Conservation (phyloP, 176 grass and related monocot genomes). For the Oryza coarctata region DNA sequence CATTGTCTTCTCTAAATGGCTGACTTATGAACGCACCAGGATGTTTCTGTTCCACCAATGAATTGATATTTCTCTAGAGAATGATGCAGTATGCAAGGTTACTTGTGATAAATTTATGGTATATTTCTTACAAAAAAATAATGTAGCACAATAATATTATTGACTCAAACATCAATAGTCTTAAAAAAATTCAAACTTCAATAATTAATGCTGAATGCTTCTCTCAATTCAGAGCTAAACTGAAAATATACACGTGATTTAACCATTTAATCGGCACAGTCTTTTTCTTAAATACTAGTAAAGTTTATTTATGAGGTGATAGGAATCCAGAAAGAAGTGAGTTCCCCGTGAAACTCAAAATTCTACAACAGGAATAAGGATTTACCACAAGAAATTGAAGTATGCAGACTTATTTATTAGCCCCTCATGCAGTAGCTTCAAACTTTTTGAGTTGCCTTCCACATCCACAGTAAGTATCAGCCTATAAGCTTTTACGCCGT, state of each 20-base stretch:
- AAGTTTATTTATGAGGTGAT: not conserved
- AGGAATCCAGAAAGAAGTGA: not conserved
- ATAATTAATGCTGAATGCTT: not conserved
- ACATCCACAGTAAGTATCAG: conserved; percentile 3
- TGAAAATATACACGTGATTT: not conserved
- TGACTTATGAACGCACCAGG: conserved; percentile 25
- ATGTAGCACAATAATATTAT: not conserved
- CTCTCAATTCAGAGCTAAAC: not conserved
- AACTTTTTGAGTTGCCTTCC: conserved; percentile 9
- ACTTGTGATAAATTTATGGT: not conserved
- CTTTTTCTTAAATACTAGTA: conserved; percentile 3
- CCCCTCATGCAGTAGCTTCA: conserved; percentile 19
- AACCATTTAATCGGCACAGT: not conserved
- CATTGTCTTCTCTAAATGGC: conserved; percentile 41
- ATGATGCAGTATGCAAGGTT: conserved; percentile 21
- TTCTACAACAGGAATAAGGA: conserved; percentile 4
- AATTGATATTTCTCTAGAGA: conserved; percentile 8
- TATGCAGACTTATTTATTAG: conserved; percentile 22
- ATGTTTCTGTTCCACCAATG: not conserved
- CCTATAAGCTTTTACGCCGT: conserved; percentile 21
- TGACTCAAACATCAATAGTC: not conserved
- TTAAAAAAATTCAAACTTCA: not conserved
- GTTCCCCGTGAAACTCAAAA: not conserved
- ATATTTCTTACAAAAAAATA: not conserved
- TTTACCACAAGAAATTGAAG: conserved; percentile 38